Evolutionary conservation across 768 basidiomycete genomes (phyloP), one percentile per base, ranked within the genome.

Genomic region (Lactifluus subvellereus): DNA sequence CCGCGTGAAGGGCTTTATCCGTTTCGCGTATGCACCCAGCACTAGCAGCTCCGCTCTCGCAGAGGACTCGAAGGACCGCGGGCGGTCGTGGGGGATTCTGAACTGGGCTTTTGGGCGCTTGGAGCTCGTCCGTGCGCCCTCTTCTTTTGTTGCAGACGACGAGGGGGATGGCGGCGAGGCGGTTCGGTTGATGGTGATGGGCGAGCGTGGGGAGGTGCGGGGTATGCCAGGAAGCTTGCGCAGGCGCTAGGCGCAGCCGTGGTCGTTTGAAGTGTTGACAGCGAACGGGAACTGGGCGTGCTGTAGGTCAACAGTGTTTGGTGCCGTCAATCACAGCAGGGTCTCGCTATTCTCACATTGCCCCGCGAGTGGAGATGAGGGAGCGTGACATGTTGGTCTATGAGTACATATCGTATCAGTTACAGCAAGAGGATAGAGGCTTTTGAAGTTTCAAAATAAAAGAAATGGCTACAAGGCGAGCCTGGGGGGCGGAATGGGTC

Each of bases 91-190:
- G 66, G 72, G 80, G 70, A 88, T 94, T 62, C 69, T 96, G 62
- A 98, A 98, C 71, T 98, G 93, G 92, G 94, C 94, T 7, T 98
- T 97, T 75, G 91, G 91, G 14, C 82, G 94, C 47, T 86, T 82
- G 71, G 91, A 94, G 33, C 74, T 88, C 45, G 80, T 85, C 11
- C 77, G 69, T 20, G 66, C 74, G 42, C 72, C 57, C 6, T 10
- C 43, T 18, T 47, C 37, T 20, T 33, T 22, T n/a, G 1, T 16
- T 49, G n/a, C 72, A 0, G 73, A 74, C n/a, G 68, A 65, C 38
- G 54, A 67, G 22, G 20, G 52, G 43, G 52, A 9, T 22, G 70
- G 69, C 1, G 71, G 67, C 11, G 78, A 73, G 4, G 75, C 77
- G 5, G 70, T 93, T 27, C 77, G 80, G 59, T 66, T 96, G 72